A percentile compares a stretch with the other conserved stretches of the same genome.
These are phyloP conservation scores for Aspergillus sp. DNA, from an alignment of 2,329 filamentous ascomycete genomes.

Conservation along the genomic window DNA sequence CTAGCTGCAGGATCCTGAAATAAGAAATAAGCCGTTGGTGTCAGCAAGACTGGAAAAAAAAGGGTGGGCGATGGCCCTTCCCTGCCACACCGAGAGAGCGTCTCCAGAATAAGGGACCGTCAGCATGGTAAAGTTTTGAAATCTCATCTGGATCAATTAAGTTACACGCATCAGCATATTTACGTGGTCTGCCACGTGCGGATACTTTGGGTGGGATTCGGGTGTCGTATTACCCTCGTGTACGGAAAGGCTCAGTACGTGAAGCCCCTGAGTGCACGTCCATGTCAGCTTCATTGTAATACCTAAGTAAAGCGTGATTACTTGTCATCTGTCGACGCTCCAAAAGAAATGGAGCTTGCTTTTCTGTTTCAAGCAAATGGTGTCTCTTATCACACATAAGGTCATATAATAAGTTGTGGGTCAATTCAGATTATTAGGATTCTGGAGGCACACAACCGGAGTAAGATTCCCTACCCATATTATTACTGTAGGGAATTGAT, in stretches of 20 bases:
- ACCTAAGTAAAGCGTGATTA: neutral
- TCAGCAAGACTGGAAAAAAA: neutral
- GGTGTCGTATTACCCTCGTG: neutral
- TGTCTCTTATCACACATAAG: neutral
- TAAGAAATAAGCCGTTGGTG: neutral
- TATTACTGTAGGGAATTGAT: neutral
- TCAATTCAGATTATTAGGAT: neutral
- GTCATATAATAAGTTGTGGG: neutral
- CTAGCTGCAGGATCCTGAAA: neutral
- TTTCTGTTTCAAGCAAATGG: neutral
- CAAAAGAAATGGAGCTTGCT: neutral
- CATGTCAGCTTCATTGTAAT: neutral
- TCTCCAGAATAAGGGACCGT: neutral
- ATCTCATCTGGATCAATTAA: conserved; percentile 19
- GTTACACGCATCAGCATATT: conserved; percentile 16
- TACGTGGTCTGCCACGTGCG: conserved; percentile 17
- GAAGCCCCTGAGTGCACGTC: neutral
- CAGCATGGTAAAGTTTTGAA: neutral
- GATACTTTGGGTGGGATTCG: conserved; percentile 7
- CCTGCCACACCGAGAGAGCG: neutral
- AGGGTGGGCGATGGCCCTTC: neutral
- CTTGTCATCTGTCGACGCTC: neutral
- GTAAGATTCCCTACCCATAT: neutral
- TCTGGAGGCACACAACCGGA: neutral
- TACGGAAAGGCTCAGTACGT: neutral